Evolutionary conservation across 805 yeast species (phyloP).

Genomic region (Spathaspora passalidarum): DNA sequence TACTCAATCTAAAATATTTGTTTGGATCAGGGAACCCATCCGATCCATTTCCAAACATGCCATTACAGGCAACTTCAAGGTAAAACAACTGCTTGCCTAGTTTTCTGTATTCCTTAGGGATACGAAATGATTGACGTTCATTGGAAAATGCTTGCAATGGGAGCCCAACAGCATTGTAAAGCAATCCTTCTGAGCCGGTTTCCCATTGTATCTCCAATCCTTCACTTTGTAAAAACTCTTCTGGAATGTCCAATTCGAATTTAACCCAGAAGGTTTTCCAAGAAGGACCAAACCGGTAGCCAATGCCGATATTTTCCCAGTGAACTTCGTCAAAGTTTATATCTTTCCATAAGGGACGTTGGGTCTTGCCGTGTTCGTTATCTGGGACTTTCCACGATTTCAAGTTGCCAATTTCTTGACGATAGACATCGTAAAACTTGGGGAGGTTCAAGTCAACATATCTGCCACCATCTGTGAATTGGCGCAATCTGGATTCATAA

Average conservation of each 20-base stretch:
- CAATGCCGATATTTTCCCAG: slow-evolving; percentile 59
- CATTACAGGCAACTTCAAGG: slow-evolving; percentile 89
- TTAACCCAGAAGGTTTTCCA: slow-evolving; percentile 98
- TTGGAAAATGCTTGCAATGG: slow-evolving; percentile 84
- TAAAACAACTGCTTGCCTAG: slow-evolving; percentile 63
- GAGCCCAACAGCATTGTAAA: slow-evolving; percentile 62
- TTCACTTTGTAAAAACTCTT: slow-evolving; percentile 48
- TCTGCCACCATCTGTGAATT: slow-evolving; percentile 78
- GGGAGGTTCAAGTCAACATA: slow-evolving; percentile 74
- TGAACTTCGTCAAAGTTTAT: slow-evolving; percentile 46
- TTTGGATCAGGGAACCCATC: slow-evolving; percentile 66
- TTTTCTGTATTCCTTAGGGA: slow-evolving; percentile 56
- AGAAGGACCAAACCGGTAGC: slow-evolving; percentile 85
- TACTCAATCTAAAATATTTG: slow-evolving; percentile 61
- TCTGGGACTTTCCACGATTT: slow-evolving; percentile 74
- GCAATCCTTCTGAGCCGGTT: slow-evolving; percentile 79
- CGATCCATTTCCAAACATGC: slow-evolving; percentile 78
- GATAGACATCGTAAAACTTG: slow-evolving; percentile 65
- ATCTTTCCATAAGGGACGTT: slow-evolving; percentile 61
- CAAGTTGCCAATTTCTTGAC: slow-evolving; percentile 50
- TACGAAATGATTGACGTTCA: slow-evolving; percentile 69
- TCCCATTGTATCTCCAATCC: slow-evolving; percentile 78
- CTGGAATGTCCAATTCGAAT: slow-evolving; percentile 62
- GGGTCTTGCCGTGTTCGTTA: slow-evolving; percentile 39
- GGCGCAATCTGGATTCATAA: slow-evolving; percentile 70